A percentile compares a stretch with the other conserved stretches of the same genome.
These are phyloP conservation scores for Laburnicola sp. DNA, from an alignment of 2,329 filamentous ascomycete species.

Conservation along the genomic window DNA sequence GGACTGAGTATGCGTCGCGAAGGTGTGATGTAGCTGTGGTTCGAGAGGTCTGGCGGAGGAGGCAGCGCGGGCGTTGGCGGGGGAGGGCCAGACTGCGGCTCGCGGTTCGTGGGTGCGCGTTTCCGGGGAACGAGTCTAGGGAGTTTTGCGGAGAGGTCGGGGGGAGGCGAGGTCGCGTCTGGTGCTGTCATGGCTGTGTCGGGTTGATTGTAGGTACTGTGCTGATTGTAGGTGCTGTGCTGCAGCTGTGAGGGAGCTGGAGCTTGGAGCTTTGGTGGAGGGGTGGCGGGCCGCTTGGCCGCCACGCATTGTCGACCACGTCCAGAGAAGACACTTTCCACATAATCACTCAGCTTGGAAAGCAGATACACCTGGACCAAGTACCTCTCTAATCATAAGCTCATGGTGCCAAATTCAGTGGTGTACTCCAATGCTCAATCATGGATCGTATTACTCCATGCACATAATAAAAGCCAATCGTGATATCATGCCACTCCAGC, in stretches of 20 bases:
- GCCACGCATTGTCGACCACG: too few species aligned
- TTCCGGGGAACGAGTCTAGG: slow-evolving; percentile 44
- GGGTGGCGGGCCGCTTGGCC: neutral
- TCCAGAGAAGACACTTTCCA: too few species aligned
- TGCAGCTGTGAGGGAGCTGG: neutral
- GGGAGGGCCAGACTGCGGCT: slow-evolving; percentile 54
- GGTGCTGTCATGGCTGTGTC: slow-evolving; percentile 9
- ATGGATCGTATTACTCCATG: too few species aligned
- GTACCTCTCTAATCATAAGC: too few species aligned
- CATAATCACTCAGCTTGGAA: too few species aligned
- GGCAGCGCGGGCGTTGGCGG: slow-evolving; percentile 77
- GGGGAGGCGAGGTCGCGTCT: slow-evolving; percentile 11
- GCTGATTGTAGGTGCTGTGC: too few species aligned
- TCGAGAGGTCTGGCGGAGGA: slow-evolving; percentile 64
- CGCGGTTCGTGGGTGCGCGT: slow-evolving; percentile 26
- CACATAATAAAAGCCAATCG: neutral
- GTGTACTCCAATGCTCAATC: too few species aligned
- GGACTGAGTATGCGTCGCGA: slow-evolving; percentile 78
- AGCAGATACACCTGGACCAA: too few species aligned
- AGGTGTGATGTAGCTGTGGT: slow-evolving; percentile 67
- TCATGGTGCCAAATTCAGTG: too few species aligned
- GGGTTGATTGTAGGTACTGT: neutral
- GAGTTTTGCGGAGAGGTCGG: slow-evolving; percentile 34
- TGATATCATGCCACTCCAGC: slow-evolving; percentile 2
- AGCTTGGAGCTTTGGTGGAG: neutral